Percentiles rank a stretch among this genome's conserved stretches.
These are phyloP conservation scores for Nidula niveotomentosa DNA, from an alignment of 1,284 basidiomycete species.

Conservation along the genomic window DNA sequence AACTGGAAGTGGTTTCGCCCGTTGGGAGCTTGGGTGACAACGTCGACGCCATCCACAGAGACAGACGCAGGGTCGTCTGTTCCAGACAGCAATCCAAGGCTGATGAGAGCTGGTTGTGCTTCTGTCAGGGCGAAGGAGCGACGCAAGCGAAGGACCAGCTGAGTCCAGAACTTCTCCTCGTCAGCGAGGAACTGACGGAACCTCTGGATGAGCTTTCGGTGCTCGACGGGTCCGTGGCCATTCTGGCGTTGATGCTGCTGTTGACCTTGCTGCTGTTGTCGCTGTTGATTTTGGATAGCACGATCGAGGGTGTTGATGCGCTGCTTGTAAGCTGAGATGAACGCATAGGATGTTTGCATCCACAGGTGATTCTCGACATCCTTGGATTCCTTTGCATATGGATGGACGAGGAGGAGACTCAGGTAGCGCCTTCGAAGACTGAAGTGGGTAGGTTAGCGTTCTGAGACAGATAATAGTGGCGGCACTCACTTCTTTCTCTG, in stretches of 20 bases:
- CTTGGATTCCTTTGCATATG: conserved; percentile 74
- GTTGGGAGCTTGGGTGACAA: no score
- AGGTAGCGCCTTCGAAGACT: conserved; percentile 81
- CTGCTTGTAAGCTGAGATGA: conserved; percentile 85
- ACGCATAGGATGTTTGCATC: conserved; percentile 89
- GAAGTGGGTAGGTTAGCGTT: conserved; percentile 1
- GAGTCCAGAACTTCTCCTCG: conserved; percentile 88
- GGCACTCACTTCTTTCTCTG: conserved; percentile 76
- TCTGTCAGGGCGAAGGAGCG: conserved; percentile 67
- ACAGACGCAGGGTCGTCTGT: conserved; percentile 27
- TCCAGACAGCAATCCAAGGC: conserved; percentile 51
- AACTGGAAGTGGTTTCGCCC: conserved; percentile 55
- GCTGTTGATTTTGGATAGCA: conserved; percentile 43
- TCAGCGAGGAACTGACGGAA: conserved; percentile 85
- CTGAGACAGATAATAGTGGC: background rate
- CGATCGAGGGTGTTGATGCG: conserved; percentile 71
- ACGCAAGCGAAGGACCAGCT: conserved; percentile 71
- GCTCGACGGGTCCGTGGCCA: conserved; percentile 66
- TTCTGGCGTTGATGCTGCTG: no score
- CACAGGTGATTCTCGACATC: conserved; percentile 84
- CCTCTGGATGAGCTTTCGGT: conserved; percentile 82
- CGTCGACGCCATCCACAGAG: conserved; percentile 27
- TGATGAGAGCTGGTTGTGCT: conserved; percentile 51
- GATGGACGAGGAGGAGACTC: conserved; percentile 72
- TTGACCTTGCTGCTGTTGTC: no score